A percentile compares a stretch with the other conserved stretches of the same genome.
Conservation (phyloP, 257 asterid genomes). For the Craterostigma plantagineum region DNA sequence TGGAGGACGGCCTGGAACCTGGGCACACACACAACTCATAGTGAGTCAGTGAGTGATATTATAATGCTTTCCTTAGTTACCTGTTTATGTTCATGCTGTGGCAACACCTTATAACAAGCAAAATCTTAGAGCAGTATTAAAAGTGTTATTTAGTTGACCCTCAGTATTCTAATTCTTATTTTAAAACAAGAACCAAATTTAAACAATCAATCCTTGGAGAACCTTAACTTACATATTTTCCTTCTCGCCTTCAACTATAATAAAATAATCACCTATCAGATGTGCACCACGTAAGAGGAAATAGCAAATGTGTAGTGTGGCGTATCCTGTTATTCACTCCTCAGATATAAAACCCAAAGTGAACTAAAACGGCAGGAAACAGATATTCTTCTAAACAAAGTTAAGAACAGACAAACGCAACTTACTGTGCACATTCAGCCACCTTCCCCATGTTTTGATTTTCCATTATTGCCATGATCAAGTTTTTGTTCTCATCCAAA, state of each 20-base stretch:
- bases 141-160: too few relatives aligned
- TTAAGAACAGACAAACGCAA: not conserved
- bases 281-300: too few relatives aligned
- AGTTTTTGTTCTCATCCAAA: conserved; percentile 84
- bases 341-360: not conserved
- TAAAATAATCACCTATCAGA: too few relatives aligned
- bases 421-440: conserved; percentile 96
- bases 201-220: too few relatives aligned
- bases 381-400: conserved; percentile 2
- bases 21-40: not conserved
- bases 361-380: conserved; percentile 1
- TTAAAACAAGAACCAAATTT: too few relatives aligned
- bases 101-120: too few relatives aligned
- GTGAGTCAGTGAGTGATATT: not conserved
- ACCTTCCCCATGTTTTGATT: conserved; percentile 73
- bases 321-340: not conserved
- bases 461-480: conserved; percentile 89
- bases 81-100: too few relatives aligned
- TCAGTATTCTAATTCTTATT: too few relatives aligned
- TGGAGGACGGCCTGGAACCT: conserved; percentile 92
- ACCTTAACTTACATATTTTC: too few relatives aligned
- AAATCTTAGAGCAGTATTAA: too few relatives aligned
- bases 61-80: not conserved
- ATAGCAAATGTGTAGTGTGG: too few relatives aligned
- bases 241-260: too few relatives aligned